A percentile compares a stretch with the other conserved stretches of the same genome.
Conservation (phyloP, 192 early-diverging fungal genomes). For the Funneliformis mosseae region DNA sequence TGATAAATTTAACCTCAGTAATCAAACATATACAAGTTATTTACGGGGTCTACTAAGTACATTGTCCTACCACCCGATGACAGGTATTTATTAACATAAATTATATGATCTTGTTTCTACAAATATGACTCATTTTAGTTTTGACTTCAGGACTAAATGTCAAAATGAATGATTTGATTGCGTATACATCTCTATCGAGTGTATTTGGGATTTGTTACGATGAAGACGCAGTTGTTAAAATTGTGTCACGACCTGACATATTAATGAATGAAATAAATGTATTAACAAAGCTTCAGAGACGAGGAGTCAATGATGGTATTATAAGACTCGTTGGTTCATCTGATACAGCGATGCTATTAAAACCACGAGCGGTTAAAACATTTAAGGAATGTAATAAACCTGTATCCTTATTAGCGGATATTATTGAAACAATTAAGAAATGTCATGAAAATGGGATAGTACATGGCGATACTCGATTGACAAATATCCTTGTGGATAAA, state of each 20-base stretch:
- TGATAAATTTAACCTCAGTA: too few species aligned
- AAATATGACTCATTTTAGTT: not conserved
- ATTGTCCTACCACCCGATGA: too few species aligned
- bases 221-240: slow-evolving; percentile 9
- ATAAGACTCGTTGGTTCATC: slow-evolving; percentile 1
- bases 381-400: not conserved
- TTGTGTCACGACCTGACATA: not conserved
- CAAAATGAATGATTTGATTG: slow-evolving; percentile 1
- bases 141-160: not conserved
- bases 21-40: too few species aligned
- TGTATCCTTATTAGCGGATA: slow-evolving; percentile 2
- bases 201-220: not conserved
- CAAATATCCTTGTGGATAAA: slow-evolving; percentile 13
- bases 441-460: slow-evolving; percentile 6
- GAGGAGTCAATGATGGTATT: not conserved
- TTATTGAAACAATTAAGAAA: not conserved
- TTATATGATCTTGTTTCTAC: not conserved
- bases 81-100: not conserved
- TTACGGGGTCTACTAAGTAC: too few species aligned
- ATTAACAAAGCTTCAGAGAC: not conserved
- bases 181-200: not conserved
- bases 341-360: slow-evolving; percentile 3
- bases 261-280: not conserved
- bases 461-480: slow-evolving; percentile 2
- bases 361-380: slow-evolving; percentile 5